Base-by-base conservation (phyloP, 768 basidiomycete genomes). In the Suillus weaverae region DNA sequence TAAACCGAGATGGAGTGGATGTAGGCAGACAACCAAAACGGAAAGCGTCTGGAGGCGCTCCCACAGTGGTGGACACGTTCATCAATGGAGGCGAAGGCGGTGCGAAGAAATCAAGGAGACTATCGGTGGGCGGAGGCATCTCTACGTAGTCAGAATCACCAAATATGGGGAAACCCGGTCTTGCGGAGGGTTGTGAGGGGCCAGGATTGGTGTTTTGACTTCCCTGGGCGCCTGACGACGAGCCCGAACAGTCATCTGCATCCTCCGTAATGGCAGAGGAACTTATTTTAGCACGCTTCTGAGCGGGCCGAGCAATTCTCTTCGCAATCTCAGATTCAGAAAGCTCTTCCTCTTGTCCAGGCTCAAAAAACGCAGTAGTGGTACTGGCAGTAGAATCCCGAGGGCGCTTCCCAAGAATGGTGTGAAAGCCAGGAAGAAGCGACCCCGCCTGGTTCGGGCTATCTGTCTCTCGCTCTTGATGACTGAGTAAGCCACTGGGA, bases 391-490 rank as follows among this genome's bases (percentile, higher is more conserved):
- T 75, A 2, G 84, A 79, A 67, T 86, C 85, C 66, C 89, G 81
- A 60, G 80, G 83, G 39, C 88, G 85, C 72, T 91, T 92, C n/a
- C 90, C 90, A 20, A 91, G 80, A 36, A 81, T 78, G 26, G 77
- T 82, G 50, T 81, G 79, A 64, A 81, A 72, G 13, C 80, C 82
- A 48, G 83, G 72, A 20, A 76, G 64, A 51, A 76, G 68, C 48
- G 57, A 65, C 41, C 70, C 63, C 14, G 62, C 30, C 43, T 70
- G 68, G 20, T 53, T 64, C 32, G 65, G 64, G 33, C 66, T 67
- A 30, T 67, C 70, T 39, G 33, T 44, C 10, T 66, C 66, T 62
- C 6, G 55, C 18, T 38, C 61, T n/a, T 62, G 38, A 30, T n/a
- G 22, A 36, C 20, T 2, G 38, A 62, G 20, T 43, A 63, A 41